A percentile compares a stretch with the other conserved stretches of the same genome.
Evolutionary conservation across 2,329 filamentous ascomycete species (phyloP).

Genomic region (Fusarium illudens): DNA sequence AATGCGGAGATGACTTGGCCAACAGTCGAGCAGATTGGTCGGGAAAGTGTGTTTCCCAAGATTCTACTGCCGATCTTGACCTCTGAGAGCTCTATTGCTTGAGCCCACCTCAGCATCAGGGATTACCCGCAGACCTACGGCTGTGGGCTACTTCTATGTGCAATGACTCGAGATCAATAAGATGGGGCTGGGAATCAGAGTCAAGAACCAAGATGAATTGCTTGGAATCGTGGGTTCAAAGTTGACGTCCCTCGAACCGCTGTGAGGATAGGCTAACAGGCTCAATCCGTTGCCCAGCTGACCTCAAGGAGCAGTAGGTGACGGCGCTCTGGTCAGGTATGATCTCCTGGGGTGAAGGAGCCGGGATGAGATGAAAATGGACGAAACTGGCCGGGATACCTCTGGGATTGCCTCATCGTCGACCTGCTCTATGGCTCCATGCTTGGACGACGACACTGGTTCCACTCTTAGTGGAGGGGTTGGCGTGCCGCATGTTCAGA

Average conservation of each 20-base stretch:
- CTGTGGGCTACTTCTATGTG: conserved; percentile 21
- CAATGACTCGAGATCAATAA: conserved; percentile 21
- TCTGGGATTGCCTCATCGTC: conserved; percentile 22
- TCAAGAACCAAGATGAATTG: background rate
- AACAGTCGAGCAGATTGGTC: conserved; percentile 25
- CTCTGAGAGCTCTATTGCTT: conserved; percentile 32
- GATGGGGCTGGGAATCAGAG: background rate
- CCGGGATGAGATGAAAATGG: conserved; percentile 20
- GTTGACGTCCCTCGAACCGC: background rate
- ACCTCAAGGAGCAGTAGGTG: background rate
- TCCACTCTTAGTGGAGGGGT: conserved; percentile 42
- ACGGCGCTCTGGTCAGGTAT: conserved; percentile 9
- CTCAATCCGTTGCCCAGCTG: background rate
- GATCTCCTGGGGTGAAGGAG: conserved; percentile 5
- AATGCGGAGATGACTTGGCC: conserved; percentile 31
- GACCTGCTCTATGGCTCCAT: conserved; percentile 36
- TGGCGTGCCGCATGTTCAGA: conserved; percentile 38
- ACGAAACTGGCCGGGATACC: conserved; percentile 24
- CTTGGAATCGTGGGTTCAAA: background rate
- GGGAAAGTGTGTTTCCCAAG: conserved; percentile 28
- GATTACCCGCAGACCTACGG: conserved; percentile 28
- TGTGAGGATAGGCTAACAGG: background rate
- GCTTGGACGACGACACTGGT: conserved; percentile 35
- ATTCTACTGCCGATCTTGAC: conserved; percentile 37
- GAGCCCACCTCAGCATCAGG: conserved; percentile 32